Base-by-base conservation (phyloP, 805 yeast species). In the Starmerella gropengiesseri region DNA sequence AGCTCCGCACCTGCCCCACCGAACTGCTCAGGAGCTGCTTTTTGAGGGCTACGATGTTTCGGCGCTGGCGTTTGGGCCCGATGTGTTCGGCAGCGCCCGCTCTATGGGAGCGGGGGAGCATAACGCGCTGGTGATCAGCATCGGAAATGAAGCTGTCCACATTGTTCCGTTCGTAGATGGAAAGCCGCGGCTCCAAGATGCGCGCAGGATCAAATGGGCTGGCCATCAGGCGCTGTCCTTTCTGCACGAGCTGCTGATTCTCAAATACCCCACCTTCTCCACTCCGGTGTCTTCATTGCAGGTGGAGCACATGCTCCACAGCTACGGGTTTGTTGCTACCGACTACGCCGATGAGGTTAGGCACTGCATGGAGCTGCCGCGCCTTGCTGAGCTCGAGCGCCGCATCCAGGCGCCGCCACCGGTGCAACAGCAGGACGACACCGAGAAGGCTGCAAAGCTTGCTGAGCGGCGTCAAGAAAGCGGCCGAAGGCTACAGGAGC, bases 221-320 rank as follows among this genome's bases (percentile, higher is more conserved):
- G 97, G 95, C 9, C 73, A 74, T 48, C 81, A 74, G 33, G 71
- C 87, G 1, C 73, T 70, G 23, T 74, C 71, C 30, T 87, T 71
- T 52, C 59, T 91, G 56, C 71, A 70, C 44, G 71, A 68, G 51
- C 69, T 80, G 27, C 62, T 91, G 37, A 69, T 77, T 2, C 66
- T 91, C 55, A 91, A 91, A 59, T 91, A 91, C 60, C 97, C 98
- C 1, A 80, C 76, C 53, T 91, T 87, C 60, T 97, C 98, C 5
- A 64, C 82, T 1, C 80, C 77, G 50, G 63, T 89, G 41, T 67
- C 76, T 7, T 62, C 66, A 11, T 65, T 67, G 43, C 93, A 89
- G 56, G 71, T 80, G 11, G 76, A 79, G 37, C 64, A 72, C 44
- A 61, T 91, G 56, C 70, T 86, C 31, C 73, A 81, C 32, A 81